Conservation (phyloP, 768 basidiomycete genomes). For the Hysterangium stoloniferum region DNA sequence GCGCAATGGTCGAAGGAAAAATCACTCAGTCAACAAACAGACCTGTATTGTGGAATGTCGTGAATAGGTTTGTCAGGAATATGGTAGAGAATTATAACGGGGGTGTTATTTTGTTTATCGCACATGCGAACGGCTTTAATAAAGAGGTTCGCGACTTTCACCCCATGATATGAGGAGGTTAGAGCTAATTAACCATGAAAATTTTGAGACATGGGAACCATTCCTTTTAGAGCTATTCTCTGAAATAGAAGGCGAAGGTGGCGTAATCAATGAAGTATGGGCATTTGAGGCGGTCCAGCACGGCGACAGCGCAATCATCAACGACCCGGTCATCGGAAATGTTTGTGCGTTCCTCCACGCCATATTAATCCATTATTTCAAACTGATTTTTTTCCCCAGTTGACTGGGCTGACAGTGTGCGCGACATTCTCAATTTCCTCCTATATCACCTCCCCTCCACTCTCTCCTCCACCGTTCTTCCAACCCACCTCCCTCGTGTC, state of each 20-base stretch:
- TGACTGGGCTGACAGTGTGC: constrained; percentile 70
- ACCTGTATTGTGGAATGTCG: constrained; percentile 54
- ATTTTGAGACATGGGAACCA: constrained; percentile 72
- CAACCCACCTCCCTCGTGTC: constrained; percentile 47
- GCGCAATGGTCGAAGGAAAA: constrained; percentile 9
- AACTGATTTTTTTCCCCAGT: constrained; percentile 30
- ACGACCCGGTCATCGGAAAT: constrained; percentile 44
- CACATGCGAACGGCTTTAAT: constrained; percentile 82
- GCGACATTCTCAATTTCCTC: constrained; percentile 76
- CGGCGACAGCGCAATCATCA: constrained; percentile 76
- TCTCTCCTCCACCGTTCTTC: constrained; percentile 29
- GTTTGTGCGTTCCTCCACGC: constrained; percentile 40
- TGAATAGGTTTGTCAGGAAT: constrained; percentile 59
- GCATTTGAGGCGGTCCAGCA: constrained; percentile 77
- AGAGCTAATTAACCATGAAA: not conserved
- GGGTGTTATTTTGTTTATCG: constrained; percentile 65
- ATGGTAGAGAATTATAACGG: constrained; percentile 15
- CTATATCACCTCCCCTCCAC: constrained; percentile 52
- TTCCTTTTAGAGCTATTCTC: constrained; percentile 46
- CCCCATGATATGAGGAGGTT: not conserved
- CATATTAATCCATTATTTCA: not conserved
- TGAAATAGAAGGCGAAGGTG: constrained; percentile 23
- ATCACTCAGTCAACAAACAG: constrained; percentile 16
- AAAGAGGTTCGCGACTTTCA: constrained; percentile 56
- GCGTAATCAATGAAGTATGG: constrained; percentile 67